Evolutionary conservation across 345 rosid genomes (phyloP).

Genomic region (Fremontodendron californicum): DNA sequence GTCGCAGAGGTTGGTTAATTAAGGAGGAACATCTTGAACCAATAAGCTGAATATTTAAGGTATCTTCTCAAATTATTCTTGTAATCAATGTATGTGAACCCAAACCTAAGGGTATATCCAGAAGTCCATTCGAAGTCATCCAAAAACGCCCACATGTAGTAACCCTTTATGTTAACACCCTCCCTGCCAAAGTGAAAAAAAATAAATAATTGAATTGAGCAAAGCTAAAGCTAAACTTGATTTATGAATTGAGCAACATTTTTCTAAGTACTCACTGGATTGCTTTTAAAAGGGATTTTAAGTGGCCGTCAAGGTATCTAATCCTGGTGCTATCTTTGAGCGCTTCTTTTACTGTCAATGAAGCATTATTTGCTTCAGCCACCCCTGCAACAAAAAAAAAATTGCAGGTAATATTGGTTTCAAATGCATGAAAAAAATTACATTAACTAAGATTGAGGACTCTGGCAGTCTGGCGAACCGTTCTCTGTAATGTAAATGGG

Average conservation of each 20-base stretch:
- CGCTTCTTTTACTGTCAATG: conserved; percentile 22
- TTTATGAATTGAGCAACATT: not conserved
- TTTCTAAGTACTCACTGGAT: conserved; percentile 32
- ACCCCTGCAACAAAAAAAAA: conserved; percentile 12
- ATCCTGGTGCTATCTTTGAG: conserved; percentile 41
- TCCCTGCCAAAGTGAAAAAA: conserved; percentile 22
- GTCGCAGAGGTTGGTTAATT: not conserved
- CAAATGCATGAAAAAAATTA: not conserved
- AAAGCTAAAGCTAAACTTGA: not conserved
- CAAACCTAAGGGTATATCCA: conserved; percentile 41
- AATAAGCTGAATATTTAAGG: conserved; percentile 43
- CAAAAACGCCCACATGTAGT: conserved; percentile 40
- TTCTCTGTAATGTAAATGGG: conserved; percentile 43
- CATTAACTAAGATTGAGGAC: not conserved
- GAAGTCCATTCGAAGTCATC: conserved; percentile 43
- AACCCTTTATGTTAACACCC: conserved; percentile 42
- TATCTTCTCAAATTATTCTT: conserved; percentile 34
- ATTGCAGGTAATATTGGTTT: not conserved
- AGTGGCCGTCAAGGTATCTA: conserved; percentile 31
- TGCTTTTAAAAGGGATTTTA: conserved; percentile 30
- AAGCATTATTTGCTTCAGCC: conserved; percentile 20
- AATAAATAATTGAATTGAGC: not conserved
- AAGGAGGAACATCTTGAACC: conserved; percentile 38
- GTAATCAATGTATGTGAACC: conserved; percentile 38
- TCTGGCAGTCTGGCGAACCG: conserved; percentile 18